phyloP scores from a whole-genome alignment of 176 grass and related monocot species.

The Carex pumila region DNA sequence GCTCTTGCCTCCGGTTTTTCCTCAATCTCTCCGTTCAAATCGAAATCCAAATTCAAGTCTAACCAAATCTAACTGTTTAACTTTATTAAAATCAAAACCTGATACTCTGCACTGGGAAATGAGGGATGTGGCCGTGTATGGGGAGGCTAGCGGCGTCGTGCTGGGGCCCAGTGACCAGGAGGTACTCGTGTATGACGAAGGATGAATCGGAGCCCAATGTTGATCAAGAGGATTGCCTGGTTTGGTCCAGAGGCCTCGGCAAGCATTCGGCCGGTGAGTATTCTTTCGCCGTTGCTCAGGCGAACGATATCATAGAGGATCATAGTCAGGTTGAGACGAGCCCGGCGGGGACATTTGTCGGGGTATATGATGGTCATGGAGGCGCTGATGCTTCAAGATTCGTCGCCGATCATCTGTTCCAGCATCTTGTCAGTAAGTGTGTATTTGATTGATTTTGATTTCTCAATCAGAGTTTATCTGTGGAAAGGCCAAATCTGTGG shows the following conservation, averaged over 20 bases:
- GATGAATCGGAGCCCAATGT: slow-evolving; percentile 51
- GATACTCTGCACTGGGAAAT: slow-evolving; percentile 51
- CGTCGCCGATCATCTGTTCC: slow-evolving; percentile 76
- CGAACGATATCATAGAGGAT: slow-evolving; percentile 90
- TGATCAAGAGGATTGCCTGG: slow-evolving; percentile 47
- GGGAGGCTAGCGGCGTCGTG: slow-evolving; percentile 73
- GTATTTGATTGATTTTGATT: not conserved
- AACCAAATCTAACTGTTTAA: not conserved
- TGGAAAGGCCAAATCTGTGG: not conserved
- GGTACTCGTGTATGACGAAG: slow-evolving; percentile 75
- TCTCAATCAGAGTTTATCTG: not conserved
- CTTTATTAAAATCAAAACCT: not conserved
- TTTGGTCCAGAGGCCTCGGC: slow-evolving; percentile 80
- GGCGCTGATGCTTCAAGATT: slow-evolving; percentile 89
- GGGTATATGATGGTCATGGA: slow-evolving; percentile 95
- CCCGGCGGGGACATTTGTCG: slow-evolving; percentile 58
- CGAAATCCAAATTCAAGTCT: not conserved
- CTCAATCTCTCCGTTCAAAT: not conserved
- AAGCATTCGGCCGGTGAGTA: slow-evolving; percentile 73
- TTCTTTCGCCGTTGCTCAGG: slow-evolving; percentile 94
- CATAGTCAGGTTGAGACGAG: slow-evolving; percentile 93
- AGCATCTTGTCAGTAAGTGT: slow-evolving; percentile 80
- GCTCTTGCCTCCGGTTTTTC: not conserved
- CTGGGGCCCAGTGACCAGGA: slow-evolving; percentile 70
- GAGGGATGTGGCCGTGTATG: slow-evolving; percentile 95